Evolutionary conservation across 805 yeast species (phyloP).

Genomic region (Vanderwaltozyma tropicalis): DNA sequence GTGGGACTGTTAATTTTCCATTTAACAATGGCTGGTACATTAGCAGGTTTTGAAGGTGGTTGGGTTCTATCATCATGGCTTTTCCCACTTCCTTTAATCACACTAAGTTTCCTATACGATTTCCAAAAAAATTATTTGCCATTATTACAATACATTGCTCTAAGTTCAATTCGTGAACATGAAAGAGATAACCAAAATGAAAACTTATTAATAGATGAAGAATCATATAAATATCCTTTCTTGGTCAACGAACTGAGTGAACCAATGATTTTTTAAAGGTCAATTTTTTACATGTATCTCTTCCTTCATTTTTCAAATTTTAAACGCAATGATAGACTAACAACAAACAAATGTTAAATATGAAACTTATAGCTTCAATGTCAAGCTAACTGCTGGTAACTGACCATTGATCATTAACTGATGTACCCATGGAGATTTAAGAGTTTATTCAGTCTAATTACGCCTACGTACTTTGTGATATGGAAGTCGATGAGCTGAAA

Average conservation of each 20-base stretch:
- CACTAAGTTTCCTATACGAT: slow-evolving; percentile 60
- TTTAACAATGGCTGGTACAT: slow-evolving; percentile 83
- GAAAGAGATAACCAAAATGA: slow-evolving; percentile 25
- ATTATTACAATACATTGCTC: slow-evolving; percentile 72
- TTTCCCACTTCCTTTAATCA: slow-evolving; percentile 64
- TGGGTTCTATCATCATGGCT: slow-evolving; percentile 62
- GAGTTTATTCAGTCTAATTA: too few species aligned
- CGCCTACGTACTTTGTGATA: too few species aligned
- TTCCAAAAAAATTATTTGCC: slow-evolving; percentile 78
- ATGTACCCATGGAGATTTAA: too few species aligned
- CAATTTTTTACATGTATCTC: too few species aligned
- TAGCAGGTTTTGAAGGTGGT: slow-evolving; percentile 69
- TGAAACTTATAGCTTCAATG: too few species aligned
- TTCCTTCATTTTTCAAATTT: too few species aligned
- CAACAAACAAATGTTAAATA: too few species aligned
- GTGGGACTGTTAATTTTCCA: slow-evolving; percentile 78
- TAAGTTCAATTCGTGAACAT: slow-evolving; percentile 59
- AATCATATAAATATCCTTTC: slow-evolving; percentile 69
- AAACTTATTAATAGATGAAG: slow-evolving; percentile 18
- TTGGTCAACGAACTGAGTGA: slow-evolving; percentile 65
- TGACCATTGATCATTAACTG: too few species aligned
- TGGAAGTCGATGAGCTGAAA: too few species aligned
- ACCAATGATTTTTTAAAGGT: slow-evolving; percentile 67
- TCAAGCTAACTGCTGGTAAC: too few species aligned
- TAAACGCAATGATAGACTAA: too few species aligned